Evolutionary conservation across 225 moss, liverwort and hornwort genomes (phyloP).

Genomic region (Sphagnum tenellum): DNA sequence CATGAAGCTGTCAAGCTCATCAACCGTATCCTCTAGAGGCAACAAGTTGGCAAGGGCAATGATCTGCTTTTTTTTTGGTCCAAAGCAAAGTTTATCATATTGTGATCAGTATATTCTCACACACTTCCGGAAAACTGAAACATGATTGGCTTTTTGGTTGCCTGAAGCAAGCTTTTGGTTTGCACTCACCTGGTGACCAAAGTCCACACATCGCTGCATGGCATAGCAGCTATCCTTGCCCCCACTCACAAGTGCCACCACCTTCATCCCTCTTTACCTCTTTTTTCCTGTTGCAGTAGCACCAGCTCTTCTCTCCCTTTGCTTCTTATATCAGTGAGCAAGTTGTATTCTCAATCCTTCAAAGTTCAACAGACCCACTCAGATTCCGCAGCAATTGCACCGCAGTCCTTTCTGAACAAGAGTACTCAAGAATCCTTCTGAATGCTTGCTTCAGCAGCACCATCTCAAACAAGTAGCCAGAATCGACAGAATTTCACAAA

Average conservation of each 20-base stretch:
- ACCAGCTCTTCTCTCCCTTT: no score
- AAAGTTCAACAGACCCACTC: no score
- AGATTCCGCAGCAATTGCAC: no score
- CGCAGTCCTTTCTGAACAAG: no score
- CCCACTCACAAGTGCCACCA: slow-evolving; percentile 82
- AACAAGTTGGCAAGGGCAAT: slow-evolving; percentile 90
- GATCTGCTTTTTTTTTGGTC: slow-evolving; percentile 32
- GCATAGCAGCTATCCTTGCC: slow-evolving; percentile 92
- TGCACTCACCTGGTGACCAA: slow-evolving; percentile 66
- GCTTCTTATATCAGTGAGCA: no score
- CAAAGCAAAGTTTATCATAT: not conserved
- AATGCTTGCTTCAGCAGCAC: no score
- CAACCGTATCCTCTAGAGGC: slow-evolving; percentile 66
- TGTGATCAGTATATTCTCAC: not conserved
- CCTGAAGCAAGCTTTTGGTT: no score
- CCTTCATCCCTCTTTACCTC: slow-evolving; percentile 47
- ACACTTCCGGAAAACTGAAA: not conserved
- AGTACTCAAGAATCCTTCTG: no score
- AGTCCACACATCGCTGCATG: slow-evolving; percentile 66
- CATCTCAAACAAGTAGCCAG: no score
- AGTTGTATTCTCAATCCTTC: no score
- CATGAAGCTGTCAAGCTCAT: slow-evolving; percentile 98
- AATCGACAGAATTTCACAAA: no score
- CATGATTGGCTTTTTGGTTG: not conserved
- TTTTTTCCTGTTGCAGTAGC: no score